Evolutionary conservation across 108 stramenopile species (phyloP).

Genomic region (Skeletonema costatum): DNA sequence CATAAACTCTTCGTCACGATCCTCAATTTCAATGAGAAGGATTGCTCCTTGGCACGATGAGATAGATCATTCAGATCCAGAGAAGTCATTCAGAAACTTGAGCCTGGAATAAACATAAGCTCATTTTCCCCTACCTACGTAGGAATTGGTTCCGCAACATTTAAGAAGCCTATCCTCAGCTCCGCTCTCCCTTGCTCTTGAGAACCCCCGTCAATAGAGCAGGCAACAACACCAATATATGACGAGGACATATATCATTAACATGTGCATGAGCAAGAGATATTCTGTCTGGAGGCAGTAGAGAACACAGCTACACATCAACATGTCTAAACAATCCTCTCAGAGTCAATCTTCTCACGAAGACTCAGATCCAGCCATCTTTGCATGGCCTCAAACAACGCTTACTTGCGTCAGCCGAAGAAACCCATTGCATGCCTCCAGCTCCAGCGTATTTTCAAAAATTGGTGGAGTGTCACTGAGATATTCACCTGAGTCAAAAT

Average conservation of each 20-base stretch:
- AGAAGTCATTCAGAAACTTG: conserved; percentile 50
- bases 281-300: neutral
- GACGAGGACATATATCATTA: neutral
- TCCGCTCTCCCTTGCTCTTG: too few species aligned
- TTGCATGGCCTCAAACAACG: neutral
- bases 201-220: neutral
- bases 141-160: neutral
- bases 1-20: conserved; percentile 66
- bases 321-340: too few species aligned
- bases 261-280: neutral
- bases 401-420: neutral
- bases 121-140: neutral
- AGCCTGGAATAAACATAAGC: neutral
- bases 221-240: neutral
- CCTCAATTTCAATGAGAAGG: conserved; percentile 33
- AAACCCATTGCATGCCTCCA: neutral
- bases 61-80: conserved; percentile 61
- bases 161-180: neutral
- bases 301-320: neutral
- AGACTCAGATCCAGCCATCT: neutral
- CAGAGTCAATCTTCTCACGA: neutral
- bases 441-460: neutral
- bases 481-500: neutral
- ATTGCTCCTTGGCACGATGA: conserved; percentile 81
- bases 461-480: neutral